Evolutionary conservation across 805 yeast genomes (phyloP), one percentile per base, ranked within the genome.

Genomic region (Metschnikowia drakensbergensis): DNA sequence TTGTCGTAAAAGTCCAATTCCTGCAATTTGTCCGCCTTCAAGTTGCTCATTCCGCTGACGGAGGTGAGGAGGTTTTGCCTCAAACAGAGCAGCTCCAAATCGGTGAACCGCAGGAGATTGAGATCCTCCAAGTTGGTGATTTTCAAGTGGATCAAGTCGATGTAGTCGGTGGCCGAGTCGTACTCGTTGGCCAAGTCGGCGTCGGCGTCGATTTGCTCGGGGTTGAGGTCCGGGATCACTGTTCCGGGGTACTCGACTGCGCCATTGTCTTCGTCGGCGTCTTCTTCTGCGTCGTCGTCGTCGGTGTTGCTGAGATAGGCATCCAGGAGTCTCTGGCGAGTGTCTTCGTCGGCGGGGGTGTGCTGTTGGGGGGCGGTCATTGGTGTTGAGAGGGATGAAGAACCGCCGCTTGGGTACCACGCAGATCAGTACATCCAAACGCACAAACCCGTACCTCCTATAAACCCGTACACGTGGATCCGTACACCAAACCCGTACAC

Each of bases 1-100:
- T 94, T 94, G 67, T 94, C 99, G 63, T 94, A 94, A 30, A 91
- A 74, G 65, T 94, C 99, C 50, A 94, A 69, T 51, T 89, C 94
- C 54, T 80, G 86, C 57, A 94, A 58, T 0, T 74, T 72, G 1
- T 75, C 80, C 35, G 68, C 72, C 49, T 90, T 90, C 17, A 92
- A 69, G 7, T 82, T 90, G n/a, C 57, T 62, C 10, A 70, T 57
- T 7, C 58, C 69, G 38, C 81, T 77, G 34, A 91, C 75, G n/a
- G 85, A 78, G 28, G 86, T 83, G 35, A 94, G 72, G 54, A 89
- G 70, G 65, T 94, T 94, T 60, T 90, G 96, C 62, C 99, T 79
- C 50, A 94, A 72, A 52, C 90, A 85, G 22, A 92, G 69, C 4
- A 73, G 62, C 55, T 79, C 82, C 50, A 90, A 68, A 28, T 79